Evolutionary conservation across 768 basidiomycete species (phyloP).

Genomic region (Mycena vulgaris): DNA sequence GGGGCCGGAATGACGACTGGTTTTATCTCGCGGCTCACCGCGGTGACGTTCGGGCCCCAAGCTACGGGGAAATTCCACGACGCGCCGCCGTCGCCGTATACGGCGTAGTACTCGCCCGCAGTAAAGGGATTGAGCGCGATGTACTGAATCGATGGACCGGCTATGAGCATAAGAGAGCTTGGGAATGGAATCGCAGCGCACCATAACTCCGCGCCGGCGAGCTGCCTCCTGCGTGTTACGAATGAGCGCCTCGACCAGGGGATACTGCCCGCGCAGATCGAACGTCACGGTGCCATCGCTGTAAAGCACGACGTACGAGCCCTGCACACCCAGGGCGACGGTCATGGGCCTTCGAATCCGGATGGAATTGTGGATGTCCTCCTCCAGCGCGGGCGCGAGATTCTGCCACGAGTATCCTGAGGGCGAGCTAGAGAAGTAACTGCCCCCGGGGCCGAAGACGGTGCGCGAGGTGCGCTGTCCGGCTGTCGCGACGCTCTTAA

Average conservation of each 20-base stretch:
- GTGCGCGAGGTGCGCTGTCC: conserved; percentile 18
- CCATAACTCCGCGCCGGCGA: conserved; percentile 21
- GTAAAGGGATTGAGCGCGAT: too few species aligned
- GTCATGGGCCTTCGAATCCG: conserved; percentile 8
- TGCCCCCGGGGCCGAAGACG: conserved; percentile 11
- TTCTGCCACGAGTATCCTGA: conserved; percentile 29
- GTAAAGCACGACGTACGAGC: conserved; percentile 27
- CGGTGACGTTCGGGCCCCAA: too few species aligned
- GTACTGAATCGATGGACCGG: too few species aligned
- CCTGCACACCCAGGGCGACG: conserved; percentile 26
- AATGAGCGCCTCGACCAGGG: conserved; percentile 20
- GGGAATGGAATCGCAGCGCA: conserved; percentile 6
- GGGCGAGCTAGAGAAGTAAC: conserved; percentile 27
- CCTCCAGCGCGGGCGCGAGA: conserved; percentile 15
- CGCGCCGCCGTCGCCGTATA: too few species aligned
- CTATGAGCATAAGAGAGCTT: too few species aligned
- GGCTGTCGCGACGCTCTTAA: conserved; percentile 2
- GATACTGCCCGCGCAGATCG: conserved; percentile 25
- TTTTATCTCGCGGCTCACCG: too few species aligned
- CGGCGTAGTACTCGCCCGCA: too few species aligned
- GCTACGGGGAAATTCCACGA: too few species aligned
- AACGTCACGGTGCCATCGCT: conserved; percentile 25
- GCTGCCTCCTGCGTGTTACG: conserved; percentile 16
- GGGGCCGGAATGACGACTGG: too few species aligned
- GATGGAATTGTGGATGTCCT: conserved; percentile 16